Conservation (phyloP, 2,329 filamentous ascomycete genomes). For the Ophiocordyceps robertsii region DNA sequence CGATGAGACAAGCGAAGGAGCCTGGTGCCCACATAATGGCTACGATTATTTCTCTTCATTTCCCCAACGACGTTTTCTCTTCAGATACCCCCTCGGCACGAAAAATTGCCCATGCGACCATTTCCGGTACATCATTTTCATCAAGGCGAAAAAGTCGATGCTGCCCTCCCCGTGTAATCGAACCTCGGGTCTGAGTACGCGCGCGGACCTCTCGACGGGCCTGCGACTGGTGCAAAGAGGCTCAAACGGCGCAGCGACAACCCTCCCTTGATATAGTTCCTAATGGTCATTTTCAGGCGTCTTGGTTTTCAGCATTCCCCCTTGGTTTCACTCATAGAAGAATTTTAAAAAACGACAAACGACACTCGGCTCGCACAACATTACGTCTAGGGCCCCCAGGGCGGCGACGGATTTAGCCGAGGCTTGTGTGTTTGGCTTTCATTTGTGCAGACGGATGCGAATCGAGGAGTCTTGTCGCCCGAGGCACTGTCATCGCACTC, state of each 20-base stretch:
- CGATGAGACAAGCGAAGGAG: constrained; percentile 3
- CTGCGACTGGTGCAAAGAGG: too few species aligned
- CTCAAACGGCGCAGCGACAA: too few species aligned
- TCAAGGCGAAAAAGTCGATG: not conserved
- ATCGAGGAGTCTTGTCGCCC: too few species aligned
- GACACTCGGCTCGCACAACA: constrained; percentile 6
- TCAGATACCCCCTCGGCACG: constrained; percentile 26
- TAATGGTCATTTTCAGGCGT: constrained; percentile 21
- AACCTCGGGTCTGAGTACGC: too few species aligned
- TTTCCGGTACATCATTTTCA: constrained; percentile 7
- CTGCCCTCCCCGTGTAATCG: too few species aligned
- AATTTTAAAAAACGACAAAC: not conserved
- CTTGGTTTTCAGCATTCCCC: constrained; percentile 3
- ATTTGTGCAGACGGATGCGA: too few species aligned
- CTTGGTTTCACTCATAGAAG: constrained; percentile 1
- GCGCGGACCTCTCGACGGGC: too few species aligned
- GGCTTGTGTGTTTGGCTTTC: too few species aligned
- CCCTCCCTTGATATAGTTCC: constrained; percentile 13
- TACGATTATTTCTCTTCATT: constrained; percentile 18
- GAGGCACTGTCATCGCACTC: too few species aligned
- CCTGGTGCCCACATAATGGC: constrained; percentile 14
- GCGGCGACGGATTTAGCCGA: too few species aligned
- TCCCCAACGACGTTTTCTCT: constrained; percentile 19
- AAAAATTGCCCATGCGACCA: constrained; percentile 18
- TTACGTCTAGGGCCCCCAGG: too few species aligned